Base-by-base conservation (phyloP, 345 rosid species). In the Anastatica hierochuntica region DNA sequence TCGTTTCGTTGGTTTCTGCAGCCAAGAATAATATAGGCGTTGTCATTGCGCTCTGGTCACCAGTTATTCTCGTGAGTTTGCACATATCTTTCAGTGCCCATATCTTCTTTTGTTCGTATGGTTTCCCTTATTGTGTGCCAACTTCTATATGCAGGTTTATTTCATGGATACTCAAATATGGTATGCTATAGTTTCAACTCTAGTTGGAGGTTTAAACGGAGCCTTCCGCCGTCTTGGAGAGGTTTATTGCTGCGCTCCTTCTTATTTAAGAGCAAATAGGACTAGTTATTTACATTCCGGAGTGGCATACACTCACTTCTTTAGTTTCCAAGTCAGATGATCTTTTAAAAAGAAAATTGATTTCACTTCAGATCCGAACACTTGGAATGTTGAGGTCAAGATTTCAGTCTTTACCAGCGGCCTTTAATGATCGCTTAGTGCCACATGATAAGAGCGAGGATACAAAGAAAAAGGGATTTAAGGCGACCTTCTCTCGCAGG, bases 151-250 rank as follows among this genome's bases (percentile, higher is more conserved):
- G 31, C 60, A 78, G 83, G 78, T 78, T 24, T 78, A 78, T 68
- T 78, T 78, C 49, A 75, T 78, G 83, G 83, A 78, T 54, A 75
- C 76, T 43, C 83, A 78, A 65, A 75, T 78, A 53, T 78, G 83
- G 83, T 78, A 78, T 61, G 77, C 83, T 39, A 75, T 78, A 15
- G 75, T 72, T 52, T 69, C 77, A 54, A 78, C 80, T 47, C 71
- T 78, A 41, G 75, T 72, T 47, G 83, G 83, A 51, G 79, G 83
- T 47, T 56, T 78, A 16, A 64, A 72, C 63, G 83, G 83, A 56
- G 83, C 83, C 44, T 70, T 75, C 44, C 76, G 77, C 33, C 79
- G 83, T 58, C 77, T 78, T 50, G 83, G 83, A 65, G 83, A 78
- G 83, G 83, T 74, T 61, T 41, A 12, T 18, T 18, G 15, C 36